Evolutionary conservation across 2,329 filamentous ascomycete species (phyloP).

Genomic region (Apiospora rasikravindrae): DNA sequence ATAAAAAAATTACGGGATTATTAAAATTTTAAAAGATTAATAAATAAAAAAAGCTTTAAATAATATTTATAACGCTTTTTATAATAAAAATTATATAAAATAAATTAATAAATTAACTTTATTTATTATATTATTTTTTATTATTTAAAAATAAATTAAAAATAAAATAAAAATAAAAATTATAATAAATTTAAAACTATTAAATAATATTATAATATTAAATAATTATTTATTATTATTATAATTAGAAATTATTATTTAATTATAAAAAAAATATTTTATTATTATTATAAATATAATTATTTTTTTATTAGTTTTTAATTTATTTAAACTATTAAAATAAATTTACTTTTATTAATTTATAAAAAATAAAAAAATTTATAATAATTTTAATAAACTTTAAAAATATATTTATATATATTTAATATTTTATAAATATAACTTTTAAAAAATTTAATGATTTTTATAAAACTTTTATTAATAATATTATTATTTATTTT

Average conservation of each 20-base stretch:
- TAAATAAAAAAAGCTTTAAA: neutral
- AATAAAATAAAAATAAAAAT: no score
- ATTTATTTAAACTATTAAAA: neutral
- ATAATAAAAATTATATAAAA: neutral
- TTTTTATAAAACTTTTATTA: neutral
- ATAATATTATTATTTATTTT: constrained; percentile 4
- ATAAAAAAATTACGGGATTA: neutral
- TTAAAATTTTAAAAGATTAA: neutral
- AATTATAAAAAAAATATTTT: neutral
- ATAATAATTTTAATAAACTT: no score
- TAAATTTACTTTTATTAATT: neutral
- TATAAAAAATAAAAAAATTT: no score
- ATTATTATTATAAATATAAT: neutral
- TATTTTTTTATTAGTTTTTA: neutral
- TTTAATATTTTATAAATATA: no score
- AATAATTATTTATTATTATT: neutral
- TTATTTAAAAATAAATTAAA: neutral
- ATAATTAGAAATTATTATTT: neutral
- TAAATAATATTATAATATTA: neutral
- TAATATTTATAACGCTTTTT: neutral
- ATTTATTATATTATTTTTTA: no score
- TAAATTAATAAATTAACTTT: neutral
- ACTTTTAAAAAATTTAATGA: no score
- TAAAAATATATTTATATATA: no score
- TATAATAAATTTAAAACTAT: neutral